phyloP scores from a whole-genome alignment of 2,329 filamentous ascomycete species.

The Furcasterigmium furcatum region DNA sequence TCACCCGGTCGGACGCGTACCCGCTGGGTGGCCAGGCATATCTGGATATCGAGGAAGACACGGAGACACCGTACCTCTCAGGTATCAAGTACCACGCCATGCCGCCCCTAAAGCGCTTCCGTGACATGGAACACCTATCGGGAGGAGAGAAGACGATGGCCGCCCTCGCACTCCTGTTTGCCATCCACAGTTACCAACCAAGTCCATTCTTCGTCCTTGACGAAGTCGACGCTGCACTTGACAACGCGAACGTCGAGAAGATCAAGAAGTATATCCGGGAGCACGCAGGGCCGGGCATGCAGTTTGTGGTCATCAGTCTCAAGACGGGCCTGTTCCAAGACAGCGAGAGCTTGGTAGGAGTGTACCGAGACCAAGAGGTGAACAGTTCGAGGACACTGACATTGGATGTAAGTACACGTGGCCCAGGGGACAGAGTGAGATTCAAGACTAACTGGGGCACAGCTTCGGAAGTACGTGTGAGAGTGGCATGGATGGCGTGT shows the following conservation, averaged over 20 bases:
- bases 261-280: slow-evolving; percentile 96
- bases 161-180: slow-evolving; percentile 91
- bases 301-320: slow-evolving; percentile 96
- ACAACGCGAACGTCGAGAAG: slow-evolving; percentile 94
- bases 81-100: slow-evolving; percentile 99
- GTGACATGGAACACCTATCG: slow-evolving; percentile 97
- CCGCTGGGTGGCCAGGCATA: slow-evolving; percentile 88
- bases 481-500: too few species aligned
- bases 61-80: slow-evolving; percentile 91
- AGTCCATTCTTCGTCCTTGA: slow-evolving; percentile 97
- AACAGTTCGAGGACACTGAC: slow-evolving; percentile 92
- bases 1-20: slow-evolving; percentile 87
- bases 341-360: slow-evolving; percentile 91
- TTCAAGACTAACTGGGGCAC: not conserved
- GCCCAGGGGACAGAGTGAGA: not conserved
- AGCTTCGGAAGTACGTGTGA: slow-evolving; percentile 11
- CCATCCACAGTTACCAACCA: slow-evolving; percentile 93
- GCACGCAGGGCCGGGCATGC: slow-evolving; percentile 94
- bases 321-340: slow-evolving; percentile 96
- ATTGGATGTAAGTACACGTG: slow-evolving; percentile 86
- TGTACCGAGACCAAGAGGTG: slow-evolving; percentile 90
- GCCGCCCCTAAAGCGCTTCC: slow-evolving; percentile 96
- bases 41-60: slow-evolving; percentile 88
- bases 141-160: slow-evolving; percentile 99
- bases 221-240: slow-evolving; percentile 96